Conservation (phyloP, 345 rosid genomes). For the Salix caprea region DNA sequence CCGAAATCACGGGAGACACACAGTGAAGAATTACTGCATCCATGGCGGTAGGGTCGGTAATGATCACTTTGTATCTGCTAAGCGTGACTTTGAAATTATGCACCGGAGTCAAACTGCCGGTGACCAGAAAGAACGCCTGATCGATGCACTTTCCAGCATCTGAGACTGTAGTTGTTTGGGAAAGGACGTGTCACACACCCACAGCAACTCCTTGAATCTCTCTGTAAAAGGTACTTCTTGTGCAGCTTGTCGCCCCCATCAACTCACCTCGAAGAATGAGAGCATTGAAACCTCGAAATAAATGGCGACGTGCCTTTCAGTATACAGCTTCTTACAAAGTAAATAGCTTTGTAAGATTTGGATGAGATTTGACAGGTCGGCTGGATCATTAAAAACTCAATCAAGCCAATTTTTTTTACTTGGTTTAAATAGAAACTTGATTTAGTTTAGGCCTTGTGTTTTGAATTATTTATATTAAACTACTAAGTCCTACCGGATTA, state of each 20-base stretch:
- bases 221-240: conserved; percentile 8
- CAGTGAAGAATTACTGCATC: neutral
- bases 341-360: no score
- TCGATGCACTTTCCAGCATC: neutral
- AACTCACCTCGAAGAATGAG: neutral
- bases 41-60: neutral
- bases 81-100: conserved; percentile 12
- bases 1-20: neutral
- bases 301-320: conserved; percentile 3
- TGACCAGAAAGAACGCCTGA: neutral
- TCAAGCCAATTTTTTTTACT: no score
- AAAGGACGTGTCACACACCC: neutral
- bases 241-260: neutral
- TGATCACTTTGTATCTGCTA: neutral
- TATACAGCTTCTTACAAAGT: conserved; percentile 18
- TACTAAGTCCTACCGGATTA: no score
- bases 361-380: no score
- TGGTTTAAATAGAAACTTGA: no score
- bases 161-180: neutral
- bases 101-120: conserved; percentile 13
- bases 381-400: no score
- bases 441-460: no score
- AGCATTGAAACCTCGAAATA: neutral
- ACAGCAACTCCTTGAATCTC: neutral
- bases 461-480: no score